These are phyloP conservation scores for Tuctoria greenei DNA, from an alignment of 176 grass and related monocot species.

Conservation along the genomic window DNA sequence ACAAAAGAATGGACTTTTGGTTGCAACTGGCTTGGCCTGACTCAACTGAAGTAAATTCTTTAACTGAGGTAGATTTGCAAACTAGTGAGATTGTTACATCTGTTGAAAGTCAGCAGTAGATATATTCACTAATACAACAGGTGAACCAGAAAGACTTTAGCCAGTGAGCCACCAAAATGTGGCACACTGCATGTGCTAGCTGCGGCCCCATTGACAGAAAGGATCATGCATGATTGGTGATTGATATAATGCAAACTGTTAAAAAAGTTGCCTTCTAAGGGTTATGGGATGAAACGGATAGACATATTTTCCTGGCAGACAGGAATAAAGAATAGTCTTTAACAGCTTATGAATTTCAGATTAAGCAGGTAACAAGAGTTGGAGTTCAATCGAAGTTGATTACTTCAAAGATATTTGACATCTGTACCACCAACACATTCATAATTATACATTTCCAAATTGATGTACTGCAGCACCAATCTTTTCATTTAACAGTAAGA, in stretches of 20 bases:
- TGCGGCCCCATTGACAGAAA: conserved; percentile 38
- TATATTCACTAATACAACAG: conserved; percentile 38
- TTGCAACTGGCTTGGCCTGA: conserved; percentile 57
- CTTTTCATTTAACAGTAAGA: conserved; percentile 29
- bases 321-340: conserved; percentile 11
- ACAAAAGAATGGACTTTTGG: conserved; percentile 69
- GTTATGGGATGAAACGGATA: conserved; percentile 32
- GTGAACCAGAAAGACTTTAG: conserved; percentile 28
- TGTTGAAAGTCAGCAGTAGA: conserved; percentile 20
- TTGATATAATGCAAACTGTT: conserved; percentile 34
- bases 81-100: conserved; percentile 28
- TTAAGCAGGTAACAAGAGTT: conserved; percentile 24
- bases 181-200: conserved; percentile 45
- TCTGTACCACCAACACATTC: conserved; percentile 15
- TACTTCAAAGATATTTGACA: conserved; percentile 24
- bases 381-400: conserved; percentile 20
- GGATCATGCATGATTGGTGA: conserved; percentile 21
- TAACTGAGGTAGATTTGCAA: conserved; percentile 45
- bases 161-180: conserved; percentile 31
- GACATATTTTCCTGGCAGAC: conserved; percentile 18
- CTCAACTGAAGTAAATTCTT: conserved; percentile 61
- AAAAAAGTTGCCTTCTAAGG: conserved; percentile 11
- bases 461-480: not conserved
- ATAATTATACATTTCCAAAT: conserved; percentile 15
- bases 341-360: conserved; percentile 25